Evolutionary conservation across 305 asterid species (phyloP).

Genomic region (Fraxinus nigra): DNA sequence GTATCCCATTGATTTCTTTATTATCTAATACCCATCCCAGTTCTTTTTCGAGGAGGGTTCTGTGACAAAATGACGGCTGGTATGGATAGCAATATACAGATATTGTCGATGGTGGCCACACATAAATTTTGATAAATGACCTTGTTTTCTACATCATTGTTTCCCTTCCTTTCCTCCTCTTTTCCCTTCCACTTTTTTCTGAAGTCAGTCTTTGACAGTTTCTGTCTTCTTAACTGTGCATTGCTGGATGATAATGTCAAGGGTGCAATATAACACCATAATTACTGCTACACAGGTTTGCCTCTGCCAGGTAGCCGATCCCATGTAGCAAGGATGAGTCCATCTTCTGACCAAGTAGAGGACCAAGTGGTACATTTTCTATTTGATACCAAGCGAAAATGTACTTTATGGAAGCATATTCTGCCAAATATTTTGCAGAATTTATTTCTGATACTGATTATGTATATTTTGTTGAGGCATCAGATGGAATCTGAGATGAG

Average conservation of each 20-base stretch:
- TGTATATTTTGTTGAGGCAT: constrained; percentile 31
- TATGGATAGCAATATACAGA: constrained; percentile 6
- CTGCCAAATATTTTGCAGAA: not conserved
- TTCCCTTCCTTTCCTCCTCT: not conserved
- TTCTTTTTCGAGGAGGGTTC: constrained; percentile 3
- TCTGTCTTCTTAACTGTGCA: not conserved
- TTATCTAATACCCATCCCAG: not conserved
- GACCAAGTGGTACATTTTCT: constrained; percentile 55
- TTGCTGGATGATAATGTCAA: constrained; percentile 2
- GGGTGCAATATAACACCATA: constrained; percentile 21
- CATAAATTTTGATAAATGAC: constrained; percentile 9
- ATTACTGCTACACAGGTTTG: constrained; percentile 47
- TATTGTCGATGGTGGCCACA: constrained; percentile 8
- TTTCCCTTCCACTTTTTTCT: not conserved
- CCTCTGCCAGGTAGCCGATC: constrained; percentile 67
- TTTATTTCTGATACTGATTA: constrained; percentile 15
- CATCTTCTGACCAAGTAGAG: constrained; percentile 51
- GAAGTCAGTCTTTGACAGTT: not conserved
- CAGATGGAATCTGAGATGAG: constrained; percentile 61
- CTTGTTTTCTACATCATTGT: constrained; percentile 7
- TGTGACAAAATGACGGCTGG: constrained; percentile 6
- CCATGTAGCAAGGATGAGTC: constrained; percentile 59
- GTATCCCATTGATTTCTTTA: not conserved
- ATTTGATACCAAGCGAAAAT: constrained; percentile 14
- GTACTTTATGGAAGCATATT: constrained; percentile 3